A percentile compares a stretch with the other conserved stretches of the same genome.
Evolutionary conservation across 2,329 filamentous ascomycete genomes (phyloP).

Genomic region (Purpureocillium lavendulum): DNA sequence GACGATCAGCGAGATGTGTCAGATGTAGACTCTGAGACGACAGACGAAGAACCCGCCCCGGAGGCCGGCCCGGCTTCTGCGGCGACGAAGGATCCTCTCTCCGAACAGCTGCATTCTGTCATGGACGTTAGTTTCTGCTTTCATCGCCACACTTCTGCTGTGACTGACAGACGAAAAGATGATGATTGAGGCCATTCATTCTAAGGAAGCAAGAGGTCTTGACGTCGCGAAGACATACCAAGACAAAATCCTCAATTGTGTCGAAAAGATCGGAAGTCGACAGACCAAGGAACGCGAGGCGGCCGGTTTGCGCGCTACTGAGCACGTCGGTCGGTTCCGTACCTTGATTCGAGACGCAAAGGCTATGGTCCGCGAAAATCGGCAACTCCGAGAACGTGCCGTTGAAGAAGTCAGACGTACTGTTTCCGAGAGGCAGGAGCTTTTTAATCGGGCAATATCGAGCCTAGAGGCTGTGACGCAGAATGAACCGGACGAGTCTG

Average conservation of each 20-base stretch:
- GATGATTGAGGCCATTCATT: conserved; percentile 13
- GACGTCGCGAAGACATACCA: conserved; percentile 13
- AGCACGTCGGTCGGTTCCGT: too few species aligned
- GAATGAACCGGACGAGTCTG: too few species aligned
- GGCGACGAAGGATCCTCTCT: not conserved
- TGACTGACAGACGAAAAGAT: conserved; percentile 9
- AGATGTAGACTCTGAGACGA: too few species aligned
- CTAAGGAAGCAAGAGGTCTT: conserved; percentile 12
- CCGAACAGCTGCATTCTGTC: conserved; percentile 10
- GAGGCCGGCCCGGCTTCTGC: not conserved
- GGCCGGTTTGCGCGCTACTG: conserved; percentile 1
- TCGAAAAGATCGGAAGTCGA: conserved; percentile 13
- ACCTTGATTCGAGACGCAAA: too few species aligned
- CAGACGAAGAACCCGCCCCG: not conserved
- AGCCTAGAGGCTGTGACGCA: too few species aligned
- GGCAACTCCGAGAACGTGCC: too few species aligned
- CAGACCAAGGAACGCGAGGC: conserved; percentile 11
- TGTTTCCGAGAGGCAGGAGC: too few species aligned
- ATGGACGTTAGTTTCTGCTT: conserved; percentile 14
- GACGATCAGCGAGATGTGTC: not conserved
- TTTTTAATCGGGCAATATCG: too few species aligned
- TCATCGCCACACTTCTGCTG: too few species aligned
- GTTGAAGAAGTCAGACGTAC: too few species aligned
- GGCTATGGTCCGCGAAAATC: too few species aligned
- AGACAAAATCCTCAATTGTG: conserved; percentile 10